phyloP scores from a whole-genome alignment of 2,329 filamentous ascomycete genomes.

The Pleurostoma richardsiae region DNA sequence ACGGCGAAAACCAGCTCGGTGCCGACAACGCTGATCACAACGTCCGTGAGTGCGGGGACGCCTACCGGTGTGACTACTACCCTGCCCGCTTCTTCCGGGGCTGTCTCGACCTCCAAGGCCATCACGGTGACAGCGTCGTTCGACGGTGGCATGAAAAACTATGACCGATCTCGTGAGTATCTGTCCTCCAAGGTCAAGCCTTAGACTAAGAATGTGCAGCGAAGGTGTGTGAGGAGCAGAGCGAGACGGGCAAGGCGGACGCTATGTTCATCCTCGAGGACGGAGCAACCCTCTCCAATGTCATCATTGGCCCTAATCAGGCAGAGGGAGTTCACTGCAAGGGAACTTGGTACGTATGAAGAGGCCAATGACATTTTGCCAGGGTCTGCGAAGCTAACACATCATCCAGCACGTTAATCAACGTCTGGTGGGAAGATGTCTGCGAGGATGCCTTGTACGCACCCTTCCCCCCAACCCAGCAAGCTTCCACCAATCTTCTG shows the following conservation, averaged over 20 bases:
- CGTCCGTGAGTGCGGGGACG: background rate
- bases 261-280: conserved; percentile 45
- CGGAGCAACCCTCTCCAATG: conserved; percentile 43
- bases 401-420: conserved; percentile 15
- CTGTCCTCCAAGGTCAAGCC: background rate
- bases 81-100: conserved; percentile 30
- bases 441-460: conserved; percentile 22
- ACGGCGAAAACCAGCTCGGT: conserved; percentile 1
- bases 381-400: background rate
- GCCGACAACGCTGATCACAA: conserved; percentile 7
- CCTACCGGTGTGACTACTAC: conserved; percentile 4
- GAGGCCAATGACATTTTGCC: conserved; percentile 1
- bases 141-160: conserved; percentile 34
- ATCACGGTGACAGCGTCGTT: conserved; percentile 22
- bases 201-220: background rate
- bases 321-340: conserved; percentile 44
- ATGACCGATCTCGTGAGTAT: conserved; percentile 14
- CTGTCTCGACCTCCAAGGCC: conserved; percentile 27
- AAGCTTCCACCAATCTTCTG: no score
- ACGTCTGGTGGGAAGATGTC: conserved; percentile 27
- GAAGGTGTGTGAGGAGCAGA: conserved; percentile 8
- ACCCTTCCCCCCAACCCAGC: no score
- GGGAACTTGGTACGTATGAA: conserved; percentile 36
- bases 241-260: conserved; percentile 18
- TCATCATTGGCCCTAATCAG: conserved; percentile 44